Evolutionary conservation across 2,329 filamentous ascomycete genomes (phyloP), one percentile per base, ranked within the genome.

Genomic region (Aureobasidium zeae): DNA sequence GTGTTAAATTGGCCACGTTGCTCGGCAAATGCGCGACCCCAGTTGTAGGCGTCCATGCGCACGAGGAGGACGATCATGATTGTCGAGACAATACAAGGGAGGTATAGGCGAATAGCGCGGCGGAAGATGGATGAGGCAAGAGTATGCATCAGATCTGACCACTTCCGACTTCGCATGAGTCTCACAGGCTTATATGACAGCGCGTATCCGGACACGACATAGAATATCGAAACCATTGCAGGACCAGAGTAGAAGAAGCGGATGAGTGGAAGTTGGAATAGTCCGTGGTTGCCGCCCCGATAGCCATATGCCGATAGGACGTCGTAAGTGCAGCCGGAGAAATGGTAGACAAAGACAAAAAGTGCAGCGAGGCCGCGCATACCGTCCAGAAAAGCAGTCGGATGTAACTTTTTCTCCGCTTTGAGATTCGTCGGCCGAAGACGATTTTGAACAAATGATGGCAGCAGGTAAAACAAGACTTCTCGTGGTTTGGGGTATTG

Each of bases 151-250:
- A 58, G 51, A 3, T 58, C 59, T 35, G 61, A 54, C 60, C 59
- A 37, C 9, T 30, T 29, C 15, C 19, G 5, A 8, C 16, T 20
- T 17, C 46, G 24, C 46, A 49, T 49, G 34, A 44, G 49, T 26
- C 38, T 45, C 16, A 53, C 24, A 9, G 51, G 50, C 26, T 52
- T 52, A 45, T 76, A 67, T 22, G 69, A 71, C n/a, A n/a, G n/a
- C n/a, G n/a, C n/a, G n/a, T n/a, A n/a, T n/a, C n/a, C n/a, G n/a
- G n/a, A n/a, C n/a, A 11, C 72, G 53, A 79, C 69, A 55, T 77
- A 79, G 63, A 79, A 79, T 51, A 77, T 60, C 56, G 70, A 72
- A 30, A 77, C 74, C 54, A 73, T 74, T 0, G 72, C 69, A 15
- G 26, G 31, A 22, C 48, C 48, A 43, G 71, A 69, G 54, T 70